These are phyloP conservation scores for Asclepias syriaca DNA, from an alignment of 257 asterid genomes.

Conservation along the genomic window DNA sequence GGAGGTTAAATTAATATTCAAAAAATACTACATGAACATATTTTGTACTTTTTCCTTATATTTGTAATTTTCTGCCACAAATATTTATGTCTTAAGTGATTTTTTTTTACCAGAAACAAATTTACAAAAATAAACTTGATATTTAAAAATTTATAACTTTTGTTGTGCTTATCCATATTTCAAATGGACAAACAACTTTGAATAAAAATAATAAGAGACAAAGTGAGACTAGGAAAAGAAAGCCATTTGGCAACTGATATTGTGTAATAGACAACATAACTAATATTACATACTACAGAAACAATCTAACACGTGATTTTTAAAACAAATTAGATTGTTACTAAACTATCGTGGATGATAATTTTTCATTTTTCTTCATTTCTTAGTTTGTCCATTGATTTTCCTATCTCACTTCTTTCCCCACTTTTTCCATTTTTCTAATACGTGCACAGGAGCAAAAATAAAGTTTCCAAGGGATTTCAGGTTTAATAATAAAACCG, in stretches of 20 bases:
- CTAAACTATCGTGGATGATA: no score
- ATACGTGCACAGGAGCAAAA: not conserved
- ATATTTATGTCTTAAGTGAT: not conserved
- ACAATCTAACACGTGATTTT: not conserved
- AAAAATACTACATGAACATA: not conserved
- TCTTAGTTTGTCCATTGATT: no score
- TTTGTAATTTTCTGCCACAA: no score
- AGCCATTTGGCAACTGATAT: not conserved
- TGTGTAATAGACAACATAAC: not conserved
- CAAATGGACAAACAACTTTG: not conserved
- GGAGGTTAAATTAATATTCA: not conserved
- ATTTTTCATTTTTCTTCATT: not conserved
- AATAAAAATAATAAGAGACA: not conserved
- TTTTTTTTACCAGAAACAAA: not conserved
- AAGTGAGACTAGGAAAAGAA: not conserved
- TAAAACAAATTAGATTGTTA: no score
- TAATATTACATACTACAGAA: not conserved
- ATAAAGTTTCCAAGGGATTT: not conserved
- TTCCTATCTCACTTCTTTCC: not conserved
- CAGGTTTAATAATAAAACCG: not conserved
- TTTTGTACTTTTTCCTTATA: not conserved
- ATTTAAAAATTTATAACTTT: no score
- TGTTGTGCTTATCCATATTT: not conserved
- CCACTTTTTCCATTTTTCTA: not conserved
- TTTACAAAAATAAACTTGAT: not conserved